Base-by-base conservation (phyloP, 2,329 filamentous ascomycete genomes). In the Hymenoscyphus scutula region DNA sequence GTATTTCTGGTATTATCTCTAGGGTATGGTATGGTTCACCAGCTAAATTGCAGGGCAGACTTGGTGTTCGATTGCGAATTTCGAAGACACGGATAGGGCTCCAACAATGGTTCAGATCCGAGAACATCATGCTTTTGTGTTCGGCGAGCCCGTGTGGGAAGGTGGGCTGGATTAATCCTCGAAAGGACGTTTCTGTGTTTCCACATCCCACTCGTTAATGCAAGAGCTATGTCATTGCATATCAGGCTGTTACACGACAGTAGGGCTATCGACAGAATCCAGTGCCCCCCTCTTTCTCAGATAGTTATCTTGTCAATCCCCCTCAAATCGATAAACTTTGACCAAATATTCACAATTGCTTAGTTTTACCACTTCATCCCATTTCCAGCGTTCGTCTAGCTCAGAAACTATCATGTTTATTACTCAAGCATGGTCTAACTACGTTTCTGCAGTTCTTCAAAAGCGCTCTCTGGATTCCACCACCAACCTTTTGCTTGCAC, bases 141-240 rank as follows among this genome's bases (percentile, higher is more conserved):
- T 48, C n/a, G 17, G 41, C 10, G n/a, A 23, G n/a, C 6, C n/a
- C 41, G 5, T 48, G 23, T n/a, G 6, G 41, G 41, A 23, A 48
- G 41, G n/a, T 48, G 41, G 19, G n/a, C 17, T 23, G 2, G n/a
- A 8, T 23, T 48, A 10, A 48, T 19, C 13, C 34, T 37, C 34
- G 11, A 48, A 48, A 48, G 41, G 41, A 8, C 17, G n/a, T 48
- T 48, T 48, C 41, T 48, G n/a, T 48, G 41, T 48, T 23, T 48
- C 41, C 41, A 48, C 17, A 48, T 48, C 41, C 41, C 41, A 23
- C 41, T n/a, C n/a, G 19, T 48, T 48, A n/a, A 48, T 48, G n/a
- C 19, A 48, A 48, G 41, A 48, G 41, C 23, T 23, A 23, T 48
- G n/a, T 23, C 41, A 48, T 48, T 48, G 23, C 2, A 48, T 48